phyloP scores from a whole-genome alignment of 169 alveolate species.

The Eimeria sp. region DNA sequence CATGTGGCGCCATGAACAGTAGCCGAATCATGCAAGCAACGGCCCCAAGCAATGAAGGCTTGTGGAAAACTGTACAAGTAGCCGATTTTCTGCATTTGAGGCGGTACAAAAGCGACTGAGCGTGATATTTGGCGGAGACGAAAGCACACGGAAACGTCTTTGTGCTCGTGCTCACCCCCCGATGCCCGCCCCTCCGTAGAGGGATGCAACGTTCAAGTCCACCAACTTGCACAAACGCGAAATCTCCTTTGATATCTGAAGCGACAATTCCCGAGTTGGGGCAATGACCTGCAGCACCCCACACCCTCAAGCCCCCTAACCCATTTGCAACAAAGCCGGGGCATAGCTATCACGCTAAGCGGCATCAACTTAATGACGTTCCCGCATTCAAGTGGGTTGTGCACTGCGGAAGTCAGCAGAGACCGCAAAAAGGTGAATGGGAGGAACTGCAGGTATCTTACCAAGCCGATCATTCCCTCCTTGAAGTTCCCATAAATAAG shows the following conservation, averaged over 20 bases:
- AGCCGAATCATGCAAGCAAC: not conserved
- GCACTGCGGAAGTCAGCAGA: not conserved
- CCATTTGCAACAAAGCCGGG: not conserved
- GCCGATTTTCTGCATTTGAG: not conserved
- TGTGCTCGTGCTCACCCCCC: slow-evolving; percentile 71
- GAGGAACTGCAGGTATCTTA: slow-evolving; percentile 95
- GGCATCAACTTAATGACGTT: not conserved
- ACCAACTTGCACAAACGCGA: slow-evolving; percentile 71
- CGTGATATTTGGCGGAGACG: not conserved
- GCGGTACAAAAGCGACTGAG: not conserved
- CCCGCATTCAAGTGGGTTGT: not conserved
- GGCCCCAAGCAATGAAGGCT: not conserved
- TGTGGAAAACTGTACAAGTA: not conserved
- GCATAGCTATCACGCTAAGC: slow-evolving; percentile 47
- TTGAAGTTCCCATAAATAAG: slow-evolving; percentile 72
- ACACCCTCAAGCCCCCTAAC: not conserved
- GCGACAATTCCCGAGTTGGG: slow-evolving; percentile 98
- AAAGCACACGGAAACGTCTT: not conserved
- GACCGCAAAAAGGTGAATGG: slow-evolving; percentile 87
- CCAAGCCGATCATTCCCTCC: slow-evolving; percentile 95
- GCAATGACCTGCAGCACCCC: slow-evolving; percentile 87
- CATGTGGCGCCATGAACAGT: not conserved
- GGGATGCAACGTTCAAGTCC: slow-evolving; percentile 74
- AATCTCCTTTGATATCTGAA: slow-evolving; percentile 94
- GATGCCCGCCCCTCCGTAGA: slow-evolving; percentile 78